Base-by-base conservation (phyloP, 495 filamentous ascomycete genomes). In the Penicillium waksmanii region DNA sequence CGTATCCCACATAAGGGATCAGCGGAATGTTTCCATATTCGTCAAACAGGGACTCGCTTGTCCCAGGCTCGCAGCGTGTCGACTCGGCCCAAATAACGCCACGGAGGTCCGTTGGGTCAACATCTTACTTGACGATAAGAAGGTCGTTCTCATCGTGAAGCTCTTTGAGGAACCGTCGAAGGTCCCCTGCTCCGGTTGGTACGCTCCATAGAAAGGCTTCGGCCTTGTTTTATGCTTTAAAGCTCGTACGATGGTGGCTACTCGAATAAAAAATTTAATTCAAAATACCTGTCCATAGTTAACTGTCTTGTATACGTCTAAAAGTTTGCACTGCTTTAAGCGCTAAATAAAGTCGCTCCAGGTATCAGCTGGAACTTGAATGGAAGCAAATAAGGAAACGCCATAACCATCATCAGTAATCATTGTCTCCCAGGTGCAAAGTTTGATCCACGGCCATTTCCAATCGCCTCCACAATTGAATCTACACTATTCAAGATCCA, bases 401-500 rank as follows among this genome's bases (percentile, higher is more conserved):
- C 27, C 15, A 8, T 34, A 19, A 1, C 12, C 18, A 67, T 69
- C 69, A 72, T 69, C 69, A 72, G 85, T 66, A 84, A 69, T 69
- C 83, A 84, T 13, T 76, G 72, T 42, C 78, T 66, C 9, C 74
- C 80, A 17, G 82, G 79, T 27, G 85, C 88, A 80, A 89, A 91
- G 53, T 77, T 85, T 33, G 77, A 85, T 9, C 82, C 83, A 34
- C 68, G 64, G 0, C 82, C 85, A 17, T 76, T 73, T 9, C 87
- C 79, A 64, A 93, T 84, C 1, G 81, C 81, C 65, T 82, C 78
- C 0, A 90, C 84, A 64, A 93, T 85, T 35, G 72, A 70, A 75
- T 93, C 90, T 35, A 92, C 83, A 58, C 81, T 85, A 55, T 82
- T 78, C 70, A 93, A 61, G 23, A 91, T 74, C 90, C 90, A 93